phyloP scores from a whole-genome alignment of 352 stramenopile species.

The Pythium vanterpoolii region DNA sequence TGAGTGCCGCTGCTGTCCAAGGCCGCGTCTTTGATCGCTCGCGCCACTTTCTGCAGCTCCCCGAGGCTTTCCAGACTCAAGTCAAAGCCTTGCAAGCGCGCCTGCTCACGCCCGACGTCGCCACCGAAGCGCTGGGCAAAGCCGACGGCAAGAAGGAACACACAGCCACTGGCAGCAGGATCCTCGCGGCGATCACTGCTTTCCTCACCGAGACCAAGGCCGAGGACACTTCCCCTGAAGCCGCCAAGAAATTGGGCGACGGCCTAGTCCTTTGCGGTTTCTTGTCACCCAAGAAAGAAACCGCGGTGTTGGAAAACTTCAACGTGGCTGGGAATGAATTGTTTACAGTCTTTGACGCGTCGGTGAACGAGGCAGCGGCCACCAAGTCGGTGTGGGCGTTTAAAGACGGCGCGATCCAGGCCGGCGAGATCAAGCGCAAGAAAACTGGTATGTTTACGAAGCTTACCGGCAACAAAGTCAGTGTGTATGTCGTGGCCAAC shows the following conservation, averaged over 20 bases:
- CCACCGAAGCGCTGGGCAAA: constrained; percentile 6
- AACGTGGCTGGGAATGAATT: constrained; percentile 12
- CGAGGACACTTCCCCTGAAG: constrained; percentile 14
- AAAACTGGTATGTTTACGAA: constrained; percentile 20
- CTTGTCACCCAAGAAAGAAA: constrained; percentile 21
- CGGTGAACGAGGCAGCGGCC: constrained; percentile 1
- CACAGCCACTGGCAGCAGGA: constrained; percentile 7
- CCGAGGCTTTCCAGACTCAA: constrained; percentile 9
- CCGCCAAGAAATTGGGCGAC: constrained; percentile 18
- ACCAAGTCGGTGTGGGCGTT: constrained; percentile 22
- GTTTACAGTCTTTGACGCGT: constrained; percentile 16
- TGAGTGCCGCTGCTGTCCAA: constrained; percentile 13
- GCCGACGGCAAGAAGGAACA: constrained; percentile 10
- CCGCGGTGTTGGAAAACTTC: constrained; percentile 14
- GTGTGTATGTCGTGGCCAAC: constrained; percentile 23
- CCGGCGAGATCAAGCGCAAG: constrained; percentile 24
- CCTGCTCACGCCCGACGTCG: constrained; percentile 14
- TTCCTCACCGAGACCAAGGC: constrained; percentile 15
- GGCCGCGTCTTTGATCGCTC: constrained; percentile 23
- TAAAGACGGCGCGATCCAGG: constrained; percentile 25
- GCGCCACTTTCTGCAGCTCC: constrained; percentile 17
- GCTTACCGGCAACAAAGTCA: constrained; percentile 17
- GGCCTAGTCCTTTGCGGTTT: constrained; percentile 24
- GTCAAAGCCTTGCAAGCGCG: constrained; percentile 7
- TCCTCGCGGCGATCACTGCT: constrained; percentile 14